These are phyloP conservation scores for Botrytis fabae DNA, from an alignment of 2,329 filamentous ascomycete species.

Conservation along the genomic window DNA sequence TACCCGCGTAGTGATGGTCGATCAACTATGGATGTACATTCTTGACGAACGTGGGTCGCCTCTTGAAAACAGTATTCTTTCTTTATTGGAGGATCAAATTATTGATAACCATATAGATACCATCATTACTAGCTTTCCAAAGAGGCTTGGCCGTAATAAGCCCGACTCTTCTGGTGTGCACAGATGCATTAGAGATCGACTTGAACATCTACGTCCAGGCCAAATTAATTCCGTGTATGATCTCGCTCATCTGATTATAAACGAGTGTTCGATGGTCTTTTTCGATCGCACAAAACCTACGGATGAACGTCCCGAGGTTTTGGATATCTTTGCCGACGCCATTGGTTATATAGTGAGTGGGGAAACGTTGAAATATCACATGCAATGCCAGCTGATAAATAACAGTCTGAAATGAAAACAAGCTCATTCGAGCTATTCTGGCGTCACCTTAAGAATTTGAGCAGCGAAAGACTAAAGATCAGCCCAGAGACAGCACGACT, in stretches of 20 bases:
- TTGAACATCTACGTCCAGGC: conserved; percentile 35
- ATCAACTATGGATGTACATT: conserved; percentile 48
- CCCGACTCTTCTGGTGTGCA: conserved; percentile 45
- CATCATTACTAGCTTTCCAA: conserved; percentile 46
- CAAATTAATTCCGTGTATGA: conserved; percentile 44
- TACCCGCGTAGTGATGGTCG: conserved; percentile 44
- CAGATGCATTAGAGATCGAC: conserved; percentile 42
- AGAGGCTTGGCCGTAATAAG: conserved; percentile 46
- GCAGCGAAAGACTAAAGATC: neutral
- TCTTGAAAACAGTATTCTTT: neutral
- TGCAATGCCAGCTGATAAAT: neutral
- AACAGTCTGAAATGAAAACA: conserved; percentile 44
- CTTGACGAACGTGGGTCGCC: conserved; percentile 40
- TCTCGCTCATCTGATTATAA: conserved; percentile 44
- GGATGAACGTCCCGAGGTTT: conserved; percentile 43
- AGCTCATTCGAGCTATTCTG: conserved; percentile 45
- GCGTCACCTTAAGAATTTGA: conserved; percentile 36
- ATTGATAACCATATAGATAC: conserved; percentile 37
- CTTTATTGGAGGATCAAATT: neutral
- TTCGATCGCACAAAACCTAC: conserved; percentile 43
- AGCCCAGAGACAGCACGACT: conserved; percentile 18
- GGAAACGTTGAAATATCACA: neutral
- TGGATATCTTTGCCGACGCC: conserved; percentile 47
- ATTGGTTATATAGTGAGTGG: conserved; percentile 46
- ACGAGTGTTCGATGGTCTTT: conserved; percentile 44